Percentiles rank a stretch among this genome's conserved stretches.
These are phyloP conservation scores for Fusarium equiseti DNA, from an alignment of 2,329 filamentous ascomycete species.

Conservation along the genomic window DNA sequence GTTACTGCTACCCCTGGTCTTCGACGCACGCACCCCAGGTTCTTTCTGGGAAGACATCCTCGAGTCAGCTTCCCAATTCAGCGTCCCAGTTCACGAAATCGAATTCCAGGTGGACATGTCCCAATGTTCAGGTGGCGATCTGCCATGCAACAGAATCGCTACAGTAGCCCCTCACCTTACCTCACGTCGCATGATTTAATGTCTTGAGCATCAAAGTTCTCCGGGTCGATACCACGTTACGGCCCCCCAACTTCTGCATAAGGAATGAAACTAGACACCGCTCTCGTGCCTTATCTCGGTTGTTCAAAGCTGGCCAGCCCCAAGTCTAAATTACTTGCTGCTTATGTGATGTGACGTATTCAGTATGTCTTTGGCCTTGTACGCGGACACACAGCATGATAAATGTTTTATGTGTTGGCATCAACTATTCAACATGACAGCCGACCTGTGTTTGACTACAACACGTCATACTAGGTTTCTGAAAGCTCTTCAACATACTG, in stretches of 20 bases:
- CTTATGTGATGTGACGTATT: constrained; percentile 6
- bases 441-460: neutral
- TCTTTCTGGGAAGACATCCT: constrained; percentile 27
- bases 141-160: constrained; percentile 32
- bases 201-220: constrained; percentile 20
- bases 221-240: constrained; percentile 21
- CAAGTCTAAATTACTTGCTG: constrained; percentile 5
- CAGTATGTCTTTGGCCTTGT: constrained; percentile 4
- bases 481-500: neutral
- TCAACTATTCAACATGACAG: constrained; percentile 1
- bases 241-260: constrained; percentile 16
- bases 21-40: constrained; percentile 34
- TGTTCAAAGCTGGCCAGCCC: constrained; percentile 28
- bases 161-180: constrained; percentile 8
- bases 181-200: constrained; percentile 36
- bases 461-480: neutral
- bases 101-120: constrained; percentile 17
- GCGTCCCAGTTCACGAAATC: constrained; percentile 17
- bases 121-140: constrained; percentile 29
- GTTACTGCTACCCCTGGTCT: constrained; percentile 20
- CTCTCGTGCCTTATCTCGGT: constrained; percentile 38
- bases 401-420: constrained; percentile 25
- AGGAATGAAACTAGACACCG: constrained; percentile 39
- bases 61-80: constrained; percentile 35
- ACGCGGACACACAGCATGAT: constrained; percentile 2